phyloP scores from a whole-genome alignment of 257 asterid genomes.

The Rauvolfia tetraphylla region DNA sequence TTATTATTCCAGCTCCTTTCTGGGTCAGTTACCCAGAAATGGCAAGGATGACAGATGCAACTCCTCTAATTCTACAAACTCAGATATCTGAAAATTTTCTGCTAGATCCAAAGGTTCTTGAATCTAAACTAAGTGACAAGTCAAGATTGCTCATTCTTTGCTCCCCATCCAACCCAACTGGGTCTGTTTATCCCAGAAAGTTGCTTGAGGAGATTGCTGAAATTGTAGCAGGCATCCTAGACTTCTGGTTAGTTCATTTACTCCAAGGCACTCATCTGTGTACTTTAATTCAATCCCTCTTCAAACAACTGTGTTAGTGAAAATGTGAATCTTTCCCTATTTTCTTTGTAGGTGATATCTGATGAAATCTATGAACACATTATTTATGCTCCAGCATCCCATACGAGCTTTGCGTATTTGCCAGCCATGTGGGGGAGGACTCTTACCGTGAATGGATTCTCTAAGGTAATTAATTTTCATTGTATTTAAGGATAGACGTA shows the following conservation, averaged over 20 bases:
- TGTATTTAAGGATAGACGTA: not conserved
- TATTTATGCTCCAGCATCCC: conserved; percentile 90
- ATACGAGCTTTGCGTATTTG: conserved; percentile 93
- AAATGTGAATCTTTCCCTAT: conserved; percentile 6
- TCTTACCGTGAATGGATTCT: conserved; percentile 90
- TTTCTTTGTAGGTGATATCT: conserved; percentile 63
- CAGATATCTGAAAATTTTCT: conserved; percentile 76
- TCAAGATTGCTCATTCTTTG: conserved; percentile 90
- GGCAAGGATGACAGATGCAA: conserved; percentile 95
- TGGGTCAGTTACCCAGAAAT: conserved; percentile 99
- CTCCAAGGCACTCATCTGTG: not conserved
- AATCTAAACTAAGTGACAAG: conserved; percentile 69
- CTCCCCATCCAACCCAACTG: conserved; percentile 98
- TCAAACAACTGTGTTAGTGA: not conserved
- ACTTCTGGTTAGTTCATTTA: conserved; percentile 61
- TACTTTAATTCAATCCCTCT: not conserved
- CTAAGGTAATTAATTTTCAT: conserved; percentile 55
- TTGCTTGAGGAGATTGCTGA: conserved; percentile 87
- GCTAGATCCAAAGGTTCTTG: conserved; percentile 75
- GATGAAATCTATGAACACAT: conserved; percentile 98
- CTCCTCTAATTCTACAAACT: conserved; percentile 78
- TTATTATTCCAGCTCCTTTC: conserved; percentile 87
- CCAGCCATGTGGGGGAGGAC: conserved; percentile 98
- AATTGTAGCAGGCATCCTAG: conserved; percentile 87
- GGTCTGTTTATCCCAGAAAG: conserved; percentile 82